Evolutionary conservation across 495 filamentous ascomycete genomes (phyloP).

Genomic region (Hyaloscypha bicolor): DNA sequence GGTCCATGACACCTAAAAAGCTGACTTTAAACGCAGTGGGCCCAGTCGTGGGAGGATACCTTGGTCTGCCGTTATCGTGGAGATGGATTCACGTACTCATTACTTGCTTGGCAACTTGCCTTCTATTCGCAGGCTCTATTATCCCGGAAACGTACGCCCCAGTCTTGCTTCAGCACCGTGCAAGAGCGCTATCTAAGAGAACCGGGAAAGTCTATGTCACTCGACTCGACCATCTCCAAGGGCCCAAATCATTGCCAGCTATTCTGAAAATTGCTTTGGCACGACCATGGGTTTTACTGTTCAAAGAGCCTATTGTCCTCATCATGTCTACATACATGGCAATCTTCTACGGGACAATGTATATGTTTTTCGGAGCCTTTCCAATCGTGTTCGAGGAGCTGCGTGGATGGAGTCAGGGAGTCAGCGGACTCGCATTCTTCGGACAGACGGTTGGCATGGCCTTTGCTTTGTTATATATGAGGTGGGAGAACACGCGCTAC

Average conservation of each 20-base stretch:
- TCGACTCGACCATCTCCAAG: constrained; percentile 46
- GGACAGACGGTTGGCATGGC: constrained; percentile 81
- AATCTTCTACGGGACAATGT: constrained; percentile 75
- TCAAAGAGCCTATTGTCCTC: constrained; percentile 81
- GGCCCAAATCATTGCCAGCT: constrained; percentile 38
- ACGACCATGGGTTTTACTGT: constrained; percentile 53
- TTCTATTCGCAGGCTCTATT: constrained; percentile 61
- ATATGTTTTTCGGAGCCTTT: constrained; percentile 89
- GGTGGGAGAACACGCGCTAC: too few relatives aligned
- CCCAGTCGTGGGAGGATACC: too few relatives aligned
- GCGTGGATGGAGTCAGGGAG: constrained; percentile 71
- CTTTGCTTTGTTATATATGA: constrained; percentile 35
- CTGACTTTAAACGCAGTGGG: too few relatives aligned
- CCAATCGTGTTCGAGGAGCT: constrained; percentile 74
- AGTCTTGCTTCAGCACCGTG: constrained; percentile 71
- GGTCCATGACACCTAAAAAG: too few relatives aligned
- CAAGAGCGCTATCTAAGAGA: constrained; percentile 62
- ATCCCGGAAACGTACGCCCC: constrained; percentile 84
- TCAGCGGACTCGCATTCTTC: constrained; percentile 76
- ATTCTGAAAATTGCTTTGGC: constrained; percentile 51
- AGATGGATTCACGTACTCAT: constrained; percentile 55
- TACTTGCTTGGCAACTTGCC: constrained; percentile 66
- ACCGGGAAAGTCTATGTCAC: constrained; percentile 68
- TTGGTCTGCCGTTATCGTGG: too few relatives aligned
- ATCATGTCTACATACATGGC: constrained; percentile 70